Conservation (phyloP, 768 basidiomycete species). For the Boletus barrowsii region DNA sequence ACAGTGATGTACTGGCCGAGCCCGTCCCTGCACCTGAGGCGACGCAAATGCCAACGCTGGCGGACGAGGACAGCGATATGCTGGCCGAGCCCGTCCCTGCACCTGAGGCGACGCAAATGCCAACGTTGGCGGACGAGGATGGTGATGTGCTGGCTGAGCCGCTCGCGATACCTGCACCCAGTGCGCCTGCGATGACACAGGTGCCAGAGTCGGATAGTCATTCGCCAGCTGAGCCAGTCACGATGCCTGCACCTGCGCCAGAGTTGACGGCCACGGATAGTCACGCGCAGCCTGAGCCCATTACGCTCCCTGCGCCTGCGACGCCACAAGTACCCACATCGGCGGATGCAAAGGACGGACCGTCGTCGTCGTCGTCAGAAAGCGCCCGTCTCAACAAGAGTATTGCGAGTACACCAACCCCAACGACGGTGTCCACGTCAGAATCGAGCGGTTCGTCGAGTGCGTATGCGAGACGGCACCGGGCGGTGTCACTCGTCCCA, state of each 20-base stretch:
- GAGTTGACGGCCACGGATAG: not conserved
- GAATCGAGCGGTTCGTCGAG: not conserved
- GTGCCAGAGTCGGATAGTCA: no score
- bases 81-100: no score
- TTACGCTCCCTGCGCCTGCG: not conserved
- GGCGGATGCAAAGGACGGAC: not conserved
- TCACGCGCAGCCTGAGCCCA: not conserved
- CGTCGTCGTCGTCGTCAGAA: not conserved
- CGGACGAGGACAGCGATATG: no score
- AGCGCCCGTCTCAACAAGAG: not conserved
- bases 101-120: no score
- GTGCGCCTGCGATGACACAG: no score
- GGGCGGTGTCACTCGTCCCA: not conserved
- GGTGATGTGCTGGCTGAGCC: no score
- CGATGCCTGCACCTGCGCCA: not conserved
- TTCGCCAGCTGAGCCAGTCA: not conserved
- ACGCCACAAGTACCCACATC: not conserved
- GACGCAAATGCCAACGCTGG: no score
- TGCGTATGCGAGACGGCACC: not conserved
- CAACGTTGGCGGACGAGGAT: no score
- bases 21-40: no score
- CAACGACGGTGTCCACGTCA: not conserved
- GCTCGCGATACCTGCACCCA: no score
- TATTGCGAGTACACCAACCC: not conserved
- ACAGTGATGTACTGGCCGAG: no score